phyloP scores from a whole-genome alignment of 306 rosid species.

The Malus sieversii region DNA sequence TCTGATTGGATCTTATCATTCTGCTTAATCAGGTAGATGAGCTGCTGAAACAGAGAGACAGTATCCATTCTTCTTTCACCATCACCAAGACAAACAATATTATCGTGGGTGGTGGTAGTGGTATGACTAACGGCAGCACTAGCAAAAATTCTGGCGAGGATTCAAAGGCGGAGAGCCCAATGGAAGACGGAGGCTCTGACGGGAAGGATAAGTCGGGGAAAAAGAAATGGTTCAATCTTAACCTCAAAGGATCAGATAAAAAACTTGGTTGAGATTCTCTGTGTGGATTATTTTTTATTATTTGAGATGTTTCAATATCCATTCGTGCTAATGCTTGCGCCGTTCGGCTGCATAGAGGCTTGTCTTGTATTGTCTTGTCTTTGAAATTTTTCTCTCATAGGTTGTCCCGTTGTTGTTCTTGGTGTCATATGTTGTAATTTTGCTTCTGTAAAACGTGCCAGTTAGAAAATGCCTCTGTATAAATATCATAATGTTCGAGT shows the following conservation, averaged over 20 bases:
- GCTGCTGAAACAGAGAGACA: constrained; percentile 87
- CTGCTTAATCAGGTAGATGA: constrained; percentile 71
- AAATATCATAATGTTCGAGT: constrained; percentile 14
- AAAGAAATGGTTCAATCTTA: constrained; percentile 96
- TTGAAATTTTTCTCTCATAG: constrained; percentile 28
- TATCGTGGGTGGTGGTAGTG: constrained; percentile 36
- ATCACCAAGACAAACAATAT: constrained; percentile 26
- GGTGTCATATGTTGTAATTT: constrained; percentile 14
- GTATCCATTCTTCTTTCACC: constrained; percentile 72
- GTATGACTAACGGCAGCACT: constrained; percentile 64
- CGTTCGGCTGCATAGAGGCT: constrained; percentile 21
- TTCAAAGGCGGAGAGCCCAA: constrained; percentile 56
- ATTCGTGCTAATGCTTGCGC: constrained; percentile 8
- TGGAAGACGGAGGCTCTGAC: constrained; percentile 78
- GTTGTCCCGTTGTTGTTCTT: constrained; percentile 32
- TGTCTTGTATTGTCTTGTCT: constrained; percentile 20
- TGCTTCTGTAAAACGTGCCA: constrained; percentile 33
- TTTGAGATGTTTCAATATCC: constrained; percentile 19
- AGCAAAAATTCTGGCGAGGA: constrained; percentile 65
- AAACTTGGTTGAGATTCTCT: constrained; percentile 35
- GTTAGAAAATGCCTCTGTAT: constrained; percentile 33
- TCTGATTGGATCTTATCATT: background rate
- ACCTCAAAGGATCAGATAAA: constrained; percentile 50
- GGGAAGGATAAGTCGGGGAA: constrained; percentile 77
- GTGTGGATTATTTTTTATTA: constrained; percentile 1